Base-by-base conservation (phyloP, 192 early-diverging fungal species). In the Neocallimastix lanati region DNA sequence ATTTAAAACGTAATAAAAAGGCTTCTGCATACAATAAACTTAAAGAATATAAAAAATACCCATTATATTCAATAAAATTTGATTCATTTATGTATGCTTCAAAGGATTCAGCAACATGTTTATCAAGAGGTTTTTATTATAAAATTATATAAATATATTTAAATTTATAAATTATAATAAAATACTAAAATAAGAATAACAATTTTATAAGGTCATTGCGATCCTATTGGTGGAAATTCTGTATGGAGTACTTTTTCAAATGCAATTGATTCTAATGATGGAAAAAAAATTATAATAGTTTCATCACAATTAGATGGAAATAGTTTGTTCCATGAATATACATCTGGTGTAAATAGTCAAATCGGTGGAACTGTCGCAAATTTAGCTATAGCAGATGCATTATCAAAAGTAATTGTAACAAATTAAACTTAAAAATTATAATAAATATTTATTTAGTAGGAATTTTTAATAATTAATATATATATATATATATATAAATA, bases 51-150 rank as follows among this genome's bases (percentile, higher is more conserved):
- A 77, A 28, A n/a, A 78, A 81, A 7, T 93, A 90, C 79, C 93
- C 92, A 11, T 81, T 94, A 9, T 89, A 91, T 84, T 83, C 92
- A 0, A 85, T 93, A 33, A 86, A 95, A 81, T 91, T 95, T 78
- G 83, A 91, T 77, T 85, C 88, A 29, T 86, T 91, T 76, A 94
- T 93, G 92, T 91, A 84, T 80, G 91, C 87, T 3, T 90, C 90
- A 28, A 79, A 85, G 28, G 84, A 95, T 85, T 80, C 92, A 5
- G 82, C 78, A 9, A 88, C 90, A 4, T 95, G 94, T 82, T 84
- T 95, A 21, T 84, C 90, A 82, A 82, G 92, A 86, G 88, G 93
- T 90, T 83, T 40, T n/a, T 38, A 5, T 4, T 27, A 15, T 67
- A 35, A 36, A n/a, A 13, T 76, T 14, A 33, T 28, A 36, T 30